Percentiles rank a stretch among this genome's conserved stretches.
Evolutionary conservation across 208 protist genomes (phyloP).

Genomic region (Balamuthia mandrillaris): DNA sequence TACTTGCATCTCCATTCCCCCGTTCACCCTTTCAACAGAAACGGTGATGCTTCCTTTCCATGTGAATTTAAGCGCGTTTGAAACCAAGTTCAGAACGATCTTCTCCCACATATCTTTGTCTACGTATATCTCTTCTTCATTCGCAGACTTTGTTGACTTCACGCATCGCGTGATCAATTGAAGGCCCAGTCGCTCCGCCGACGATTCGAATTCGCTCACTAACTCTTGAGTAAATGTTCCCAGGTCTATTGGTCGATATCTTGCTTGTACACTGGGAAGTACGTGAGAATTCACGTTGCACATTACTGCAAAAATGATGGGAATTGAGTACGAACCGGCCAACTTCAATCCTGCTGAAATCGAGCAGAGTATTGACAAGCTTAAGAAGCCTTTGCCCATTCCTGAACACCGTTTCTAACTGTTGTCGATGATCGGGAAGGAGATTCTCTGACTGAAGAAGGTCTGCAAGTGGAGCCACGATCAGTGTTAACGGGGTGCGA

Average conservation of each 20-base stretch:
- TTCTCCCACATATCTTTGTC: slow-evolving; percentile 52
- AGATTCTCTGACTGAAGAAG: too few species aligned
- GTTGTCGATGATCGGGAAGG: too few species aligned
- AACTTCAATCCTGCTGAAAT: slow-evolving; percentile 48
- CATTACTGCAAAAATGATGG: too few species aligned
- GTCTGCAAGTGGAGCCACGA: slow-evolving; percentile 44
- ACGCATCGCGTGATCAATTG: background rate
- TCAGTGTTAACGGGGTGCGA: slow-evolving; percentile 45
- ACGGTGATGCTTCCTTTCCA: slow-evolving; percentile 28
- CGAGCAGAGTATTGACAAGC: slow-evolving; percentile 46
- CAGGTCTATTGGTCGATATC: slow-evolving; percentile 48
- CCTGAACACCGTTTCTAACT: background rate
- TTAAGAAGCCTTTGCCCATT: slow-evolving; percentile 37
- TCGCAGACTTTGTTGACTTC: background rate
- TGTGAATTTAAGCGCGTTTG: slow-evolving; percentile 53
- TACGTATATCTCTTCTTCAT: slow-evolving; percentile 4
- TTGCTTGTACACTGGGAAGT: too few species aligned
- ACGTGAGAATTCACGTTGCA: too few species aligned
- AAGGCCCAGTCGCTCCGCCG: background rate
- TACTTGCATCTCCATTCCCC: too few species aligned
- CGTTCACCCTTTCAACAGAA: background rate
- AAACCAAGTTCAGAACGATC: slow-evolving; percentile 49
- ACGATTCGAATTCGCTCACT: slow-evolving; percentile 7
- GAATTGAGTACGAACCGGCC: too few species aligned
- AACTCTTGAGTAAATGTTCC: slow-evolving; percentile 31